Evolutionary conservation across 768 basidiomycete species (phyloP).

Genomic region (Pleurotus cornucopiae): DNA sequence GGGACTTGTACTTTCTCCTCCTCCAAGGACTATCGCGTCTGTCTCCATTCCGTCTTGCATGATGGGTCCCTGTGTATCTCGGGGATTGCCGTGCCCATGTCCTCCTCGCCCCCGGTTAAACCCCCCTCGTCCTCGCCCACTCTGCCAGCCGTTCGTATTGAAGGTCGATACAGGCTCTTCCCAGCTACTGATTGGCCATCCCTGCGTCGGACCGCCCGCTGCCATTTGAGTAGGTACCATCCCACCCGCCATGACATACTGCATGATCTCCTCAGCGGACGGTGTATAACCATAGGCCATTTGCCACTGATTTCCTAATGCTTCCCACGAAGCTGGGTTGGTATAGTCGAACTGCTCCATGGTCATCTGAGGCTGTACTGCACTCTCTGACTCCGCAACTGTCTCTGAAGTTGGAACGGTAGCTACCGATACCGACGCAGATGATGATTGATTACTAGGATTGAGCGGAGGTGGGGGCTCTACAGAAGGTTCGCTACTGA

Average conservation of each 20-base stretch:
- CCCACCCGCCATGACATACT: constrained; percentile 52
- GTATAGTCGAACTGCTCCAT: constrained; percentile 70
- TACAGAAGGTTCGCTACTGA: constrained; percentile 31
- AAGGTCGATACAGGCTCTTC: constrained; percentile 6
- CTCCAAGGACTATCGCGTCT: constrained; percentile 60
- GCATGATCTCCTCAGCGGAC: constrained; percentile 73
- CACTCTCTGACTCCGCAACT: constrained; percentile 28
- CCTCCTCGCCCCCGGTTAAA: constrained; percentile 19
- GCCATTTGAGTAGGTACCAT: constrained; percentile 12
- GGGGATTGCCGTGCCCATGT: constrained; percentile 42
- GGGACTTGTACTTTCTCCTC: constrained; percentile 37
- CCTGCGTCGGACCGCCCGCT: constrained; percentile 14
- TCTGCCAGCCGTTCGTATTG: constrained; percentile 22
- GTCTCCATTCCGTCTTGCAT: constrained; percentile 30
- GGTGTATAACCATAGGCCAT: constrained; percentile 64
- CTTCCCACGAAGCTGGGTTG: constrained; percentile 73
- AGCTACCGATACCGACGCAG: constrained; percentile 41
- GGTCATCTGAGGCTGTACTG: constrained; percentile 14
- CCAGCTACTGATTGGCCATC: constrained; percentile 12
- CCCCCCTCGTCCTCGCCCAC: constrained; percentile 34
- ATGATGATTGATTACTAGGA: constrained; percentile 42
- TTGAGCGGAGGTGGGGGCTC: constrained; percentile 37
- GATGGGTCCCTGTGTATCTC: constrained; percentile 34
- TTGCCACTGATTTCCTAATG: constrained; percentile 75
- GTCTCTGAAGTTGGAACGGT: constrained; percentile 2